A percentile compares a stretch with the other conserved stretches of the same genome.
Conservation (phyloP, 2,329 filamentous ascomycete species). For the Claviceps africana region DNA sequence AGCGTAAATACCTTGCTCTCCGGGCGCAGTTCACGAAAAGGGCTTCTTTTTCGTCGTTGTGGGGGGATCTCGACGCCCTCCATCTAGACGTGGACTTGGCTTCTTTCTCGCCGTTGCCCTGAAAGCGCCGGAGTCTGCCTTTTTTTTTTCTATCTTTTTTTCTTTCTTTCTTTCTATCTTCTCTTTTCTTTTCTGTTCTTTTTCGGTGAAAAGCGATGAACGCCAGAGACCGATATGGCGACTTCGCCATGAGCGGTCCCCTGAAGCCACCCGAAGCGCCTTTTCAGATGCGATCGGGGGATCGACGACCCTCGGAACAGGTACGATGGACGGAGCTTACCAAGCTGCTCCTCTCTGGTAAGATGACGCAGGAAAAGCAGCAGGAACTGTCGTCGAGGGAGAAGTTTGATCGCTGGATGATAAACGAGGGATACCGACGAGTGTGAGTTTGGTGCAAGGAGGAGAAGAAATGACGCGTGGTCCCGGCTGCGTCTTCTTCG, state of each 20-base stretch:
- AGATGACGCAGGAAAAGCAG: slow-evolving; percentile 63
- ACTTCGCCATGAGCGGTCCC: slow-evolving; percentile 14
- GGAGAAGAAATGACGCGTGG: neutral
- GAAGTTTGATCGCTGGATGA: slow-evolving; percentile 76
- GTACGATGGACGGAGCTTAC: slow-evolving; percentile 73
- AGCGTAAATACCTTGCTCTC: too few species aligned
- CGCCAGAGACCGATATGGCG: too few species aligned
- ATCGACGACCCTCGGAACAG: slow-evolving; percentile 55
- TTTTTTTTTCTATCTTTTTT: neutral
- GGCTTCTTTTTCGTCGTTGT: too few species aligned
- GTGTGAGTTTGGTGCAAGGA: slow-evolving; percentile 38
- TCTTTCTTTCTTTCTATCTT: neutral
- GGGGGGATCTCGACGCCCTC: too few species aligned
- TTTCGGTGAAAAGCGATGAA: too few species aligned
- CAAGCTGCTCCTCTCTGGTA: slow-evolving; percentile 68
- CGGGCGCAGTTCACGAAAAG: too few species aligned
- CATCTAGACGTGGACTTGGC: too few species aligned
- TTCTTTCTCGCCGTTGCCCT: too few species aligned
- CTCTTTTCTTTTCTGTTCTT: neutral
- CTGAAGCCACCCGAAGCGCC: slow-evolving; percentile 11
- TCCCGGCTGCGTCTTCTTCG: too few species aligned
- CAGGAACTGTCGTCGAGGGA: slow-evolving; percentile 54
- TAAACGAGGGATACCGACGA: slow-evolving; percentile 73
- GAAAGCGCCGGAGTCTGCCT: too few species aligned
- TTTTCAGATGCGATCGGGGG: slow-evolving; percentile 30